Base-by-base conservation (phyloP, 306 rosid species). In the Datisca glomerata region DNA sequence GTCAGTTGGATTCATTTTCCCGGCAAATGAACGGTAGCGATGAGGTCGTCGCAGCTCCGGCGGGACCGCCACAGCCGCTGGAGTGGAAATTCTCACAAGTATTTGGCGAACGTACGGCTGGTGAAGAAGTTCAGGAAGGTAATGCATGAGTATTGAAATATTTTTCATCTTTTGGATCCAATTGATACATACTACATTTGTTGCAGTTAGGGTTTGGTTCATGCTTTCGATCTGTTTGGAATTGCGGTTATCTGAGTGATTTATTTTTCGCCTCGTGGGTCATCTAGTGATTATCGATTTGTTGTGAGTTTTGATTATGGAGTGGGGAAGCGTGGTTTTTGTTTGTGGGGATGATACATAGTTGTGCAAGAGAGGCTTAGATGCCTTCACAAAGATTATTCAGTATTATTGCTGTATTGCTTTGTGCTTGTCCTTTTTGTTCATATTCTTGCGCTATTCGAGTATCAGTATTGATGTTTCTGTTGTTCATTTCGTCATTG, bases 101-200 rank as follows among this genome's bases (percentile, higher is more conserved):
- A 9, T 91, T 91, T 41, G 98, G 98, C 12, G 98, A 91, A 66
- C 94, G 98, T 18, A 49, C 96, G 32, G 98, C 85, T 38, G 98
- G 98, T 17, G 98, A 91, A 55, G 98, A 91, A 67, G 98, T 91
- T 42, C 98, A 91, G 72, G 98, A 91, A 91, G 98, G 98, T 91
- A 65, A 33, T n/a, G 38, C 53, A 50, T 8, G 12, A 7, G 3
- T 19, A 24, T 16, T 42, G 10, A 24, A 36, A 31, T 37, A 10
- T 33, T n/a, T 24, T 11, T 23, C 47, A 20, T 24, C 57, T 50
- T 56, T 59, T 52, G 91, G 95, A 83, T 89, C 97, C 95, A 68
- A 59, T 72, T 58, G 66, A 21, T 65, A 29, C 50, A 19, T 46
- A 34, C 21, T 63, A 56, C 32, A 40, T 53, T 32, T 52, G 37